Evolutionary conservation across 306 rosid species (phyloP).

Genomic region (Glycine tomentella): DNA sequence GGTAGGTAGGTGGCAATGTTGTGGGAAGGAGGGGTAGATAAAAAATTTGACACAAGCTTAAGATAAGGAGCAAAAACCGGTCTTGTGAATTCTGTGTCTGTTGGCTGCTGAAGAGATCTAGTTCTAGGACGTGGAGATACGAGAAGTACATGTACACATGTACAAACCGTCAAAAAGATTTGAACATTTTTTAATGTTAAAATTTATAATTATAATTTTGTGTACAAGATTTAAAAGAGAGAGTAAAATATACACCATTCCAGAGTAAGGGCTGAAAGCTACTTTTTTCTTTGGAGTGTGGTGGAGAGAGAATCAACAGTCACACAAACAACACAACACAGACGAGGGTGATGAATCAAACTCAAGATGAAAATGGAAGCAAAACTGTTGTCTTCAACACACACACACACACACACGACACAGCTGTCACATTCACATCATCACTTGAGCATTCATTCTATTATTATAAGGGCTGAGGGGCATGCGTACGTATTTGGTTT

Average conservation of each 20-base stretch:
- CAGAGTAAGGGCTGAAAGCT: constrained; percentile 42
- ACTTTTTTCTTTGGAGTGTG: constrained; percentile 40
- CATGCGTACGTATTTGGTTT: neutral
- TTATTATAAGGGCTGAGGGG: constrained; percentile 10
- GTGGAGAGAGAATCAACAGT: constrained; percentile 16
- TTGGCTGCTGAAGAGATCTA: constrained; percentile 57
- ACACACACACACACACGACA: neutral
- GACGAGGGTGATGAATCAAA: neutral
- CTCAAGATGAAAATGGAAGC: neutral
- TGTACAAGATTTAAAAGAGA: neutral
- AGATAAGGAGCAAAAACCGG: constrained; percentile 51
- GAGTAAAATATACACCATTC: constrained; percentile 18
- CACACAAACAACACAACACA: neutral
- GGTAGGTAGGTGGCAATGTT: constrained; percentile 43
- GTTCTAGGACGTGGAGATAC: constrained; percentile 65
- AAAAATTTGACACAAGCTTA: constrained; percentile 4
- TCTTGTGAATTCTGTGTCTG: constrained; percentile 37
- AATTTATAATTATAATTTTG: neutral
- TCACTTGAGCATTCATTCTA: neutral
- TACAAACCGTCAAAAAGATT: constrained; percentile 47
- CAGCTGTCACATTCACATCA: neutral
- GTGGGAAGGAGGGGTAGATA: constrained; percentile 32
- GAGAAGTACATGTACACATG: constrained; percentile 51
- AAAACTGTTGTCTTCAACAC: neutral
- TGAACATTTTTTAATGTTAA: neutral